Evolutionary conservation across 2,329 filamentous ascomycete species (phyloP).

Genomic region (Aspergillus ochraceus): DNA sequence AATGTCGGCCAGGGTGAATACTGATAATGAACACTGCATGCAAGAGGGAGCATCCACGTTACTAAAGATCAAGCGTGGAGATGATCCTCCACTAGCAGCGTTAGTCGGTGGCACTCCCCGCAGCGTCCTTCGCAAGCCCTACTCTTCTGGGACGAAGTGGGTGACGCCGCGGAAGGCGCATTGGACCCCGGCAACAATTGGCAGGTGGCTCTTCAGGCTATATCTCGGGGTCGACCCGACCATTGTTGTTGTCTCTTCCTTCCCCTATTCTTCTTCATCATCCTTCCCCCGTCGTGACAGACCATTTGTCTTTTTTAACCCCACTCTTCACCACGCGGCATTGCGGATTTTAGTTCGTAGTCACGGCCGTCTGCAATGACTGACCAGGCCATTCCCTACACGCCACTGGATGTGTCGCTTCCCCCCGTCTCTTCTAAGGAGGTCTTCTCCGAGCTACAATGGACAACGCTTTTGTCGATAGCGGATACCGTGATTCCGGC

Average conservation of each 20-base stretch:
- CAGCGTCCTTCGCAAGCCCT: conserved; percentile 10
- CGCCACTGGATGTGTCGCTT: conserved; percentile 45
- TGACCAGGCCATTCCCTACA: conserved; percentile 22
- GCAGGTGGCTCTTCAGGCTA: neutral
- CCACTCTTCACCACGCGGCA: neutral
- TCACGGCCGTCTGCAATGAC: conserved; percentile 17
- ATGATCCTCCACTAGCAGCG: neutral
- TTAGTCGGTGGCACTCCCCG: neutral
- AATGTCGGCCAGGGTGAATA: neutral
- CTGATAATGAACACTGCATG: neutral
- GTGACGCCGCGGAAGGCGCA: neutral
- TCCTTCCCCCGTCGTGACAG: neutral
- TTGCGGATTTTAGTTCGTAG: conserved; percentile 3
- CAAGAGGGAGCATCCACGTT: neutral
- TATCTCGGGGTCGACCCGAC: neutral
- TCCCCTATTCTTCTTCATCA: neutral
- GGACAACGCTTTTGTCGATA: conserved; percentile 59
- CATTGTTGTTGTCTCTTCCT: neutral
- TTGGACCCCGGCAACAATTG: neutral
- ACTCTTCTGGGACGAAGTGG: conserved; percentile 9
- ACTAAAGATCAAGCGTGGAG: neutral
- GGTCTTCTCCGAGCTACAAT: conserved; percentile 57
- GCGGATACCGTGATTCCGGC: conserved; percentile 59
- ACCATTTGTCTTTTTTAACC: neutral
- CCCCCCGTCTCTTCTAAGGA: conserved; percentile 49